Percentiles rank a stretch among this genome's conserved stretches.
Evolutionary conservation across 2,329 filamentous ascomycete genomes (phyloP).

Genomic region (Fusarium keratoplasticum): DNA sequence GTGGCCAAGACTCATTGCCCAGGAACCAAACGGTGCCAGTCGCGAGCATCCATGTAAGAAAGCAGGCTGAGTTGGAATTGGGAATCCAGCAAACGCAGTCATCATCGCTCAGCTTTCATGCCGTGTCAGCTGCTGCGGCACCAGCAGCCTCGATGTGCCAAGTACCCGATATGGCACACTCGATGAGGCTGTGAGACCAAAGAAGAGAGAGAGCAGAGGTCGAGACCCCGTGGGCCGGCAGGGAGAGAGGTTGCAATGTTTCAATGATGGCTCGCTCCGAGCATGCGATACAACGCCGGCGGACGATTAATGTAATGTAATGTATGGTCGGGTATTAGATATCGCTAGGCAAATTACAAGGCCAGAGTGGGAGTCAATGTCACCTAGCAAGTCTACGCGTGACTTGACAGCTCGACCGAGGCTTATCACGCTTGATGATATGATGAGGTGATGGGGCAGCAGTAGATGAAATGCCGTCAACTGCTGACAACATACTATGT

Average conservation of each 20-base stretch:
- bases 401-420: neutral
- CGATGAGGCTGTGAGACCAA: neutral
- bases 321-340: neutral
- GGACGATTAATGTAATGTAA: neutral
- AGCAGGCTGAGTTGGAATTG: neutral
- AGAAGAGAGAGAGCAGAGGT: neutral
- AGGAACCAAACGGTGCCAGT: neutral
- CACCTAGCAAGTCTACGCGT: neutral
- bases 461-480: neutral
- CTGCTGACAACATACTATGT: conserved; percentile 5
- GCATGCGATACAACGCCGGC: neutral
- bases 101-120: neutral
- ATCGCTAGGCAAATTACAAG: neutral
- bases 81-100: neutral
- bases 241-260: neutral
- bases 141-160: neutral
- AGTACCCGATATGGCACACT: neutral
- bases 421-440: neutral
- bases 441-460: neutral
- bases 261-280: neutral
- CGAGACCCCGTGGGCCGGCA: neutral
- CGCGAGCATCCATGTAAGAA: neutral
- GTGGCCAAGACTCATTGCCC: neutral
- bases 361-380: neutral
- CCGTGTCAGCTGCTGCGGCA: neutral